Percentiles rank a stretch among this genome's conserved stretches.
These are phyloP conservation scores for Trichomonas gallinae DNA, from an alignment of 208 protist species.

Conservation along the genomic window DNA sequence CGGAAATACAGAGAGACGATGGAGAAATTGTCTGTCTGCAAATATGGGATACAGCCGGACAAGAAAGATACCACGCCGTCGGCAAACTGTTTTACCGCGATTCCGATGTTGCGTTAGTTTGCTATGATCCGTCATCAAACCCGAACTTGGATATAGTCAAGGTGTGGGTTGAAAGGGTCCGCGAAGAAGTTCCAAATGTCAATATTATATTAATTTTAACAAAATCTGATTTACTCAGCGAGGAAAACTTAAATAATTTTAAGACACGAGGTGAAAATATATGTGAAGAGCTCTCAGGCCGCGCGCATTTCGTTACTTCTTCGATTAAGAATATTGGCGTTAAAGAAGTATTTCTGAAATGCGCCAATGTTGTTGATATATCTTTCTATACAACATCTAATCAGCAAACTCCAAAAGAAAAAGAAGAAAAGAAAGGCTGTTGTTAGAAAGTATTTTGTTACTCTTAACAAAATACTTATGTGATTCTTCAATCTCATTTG, in stretches of 20 bases:
- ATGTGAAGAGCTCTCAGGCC: neutral
- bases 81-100: neutral
- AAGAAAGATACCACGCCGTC: neutral
- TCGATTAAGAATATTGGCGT: neutral
- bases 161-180: neutral
- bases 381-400: neutral
- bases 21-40: neutral
- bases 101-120: neutral
- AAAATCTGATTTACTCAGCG: neutral
- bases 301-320: neutral
- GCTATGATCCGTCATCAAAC: neutral
- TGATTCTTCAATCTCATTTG: too few relatives aligned
- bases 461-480: neutral
- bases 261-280: neutral
- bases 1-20: neutral
- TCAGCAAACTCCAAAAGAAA: neutral
- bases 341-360: neutral
- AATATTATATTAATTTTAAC: neutral
- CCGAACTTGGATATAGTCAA: neutral
- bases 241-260: neutral
- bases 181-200: neutral
- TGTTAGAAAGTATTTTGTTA: too few relatives aligned
- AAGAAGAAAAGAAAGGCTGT: neutral
- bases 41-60: constrained; percentile 3
- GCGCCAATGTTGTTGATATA: neutral